Evolutionary conservation across 371 early-diverging fungal genomes (phyloP).

Genomic region (Rhizomucor pusillus): DNA sequence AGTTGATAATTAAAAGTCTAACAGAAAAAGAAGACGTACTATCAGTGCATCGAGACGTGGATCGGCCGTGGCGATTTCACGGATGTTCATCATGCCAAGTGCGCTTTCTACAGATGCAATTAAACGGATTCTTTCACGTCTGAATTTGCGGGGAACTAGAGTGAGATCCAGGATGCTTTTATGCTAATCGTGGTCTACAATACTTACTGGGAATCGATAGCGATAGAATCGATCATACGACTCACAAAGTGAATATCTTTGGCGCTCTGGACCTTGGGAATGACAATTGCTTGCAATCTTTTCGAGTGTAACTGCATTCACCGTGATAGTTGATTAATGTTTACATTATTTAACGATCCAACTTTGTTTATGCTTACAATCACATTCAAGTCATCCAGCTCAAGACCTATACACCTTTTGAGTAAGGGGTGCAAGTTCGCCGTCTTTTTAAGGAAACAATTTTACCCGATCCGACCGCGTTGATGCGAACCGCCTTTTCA

Average conservation of each 20-base stretch:
- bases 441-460: background rate
- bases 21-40: conserved; percentile 36
- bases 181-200: no score
- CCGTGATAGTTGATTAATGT: no score
- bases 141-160: conserved; percentile 12
- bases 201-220: conserved; percentile 66
- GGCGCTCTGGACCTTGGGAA: conserved; percentile 87
- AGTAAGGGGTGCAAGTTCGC: background rate
- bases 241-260: conserved; percentile 78
- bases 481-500: conserved; percentile 88
- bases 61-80: conserved; percentile 74
- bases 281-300: conserved; percentile 76
- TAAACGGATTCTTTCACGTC: conserved; percentile 68
- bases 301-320: conserved; percentile 60
- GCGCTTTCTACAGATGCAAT: conserved; percentile 89
- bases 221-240: conserved; percentile 75
- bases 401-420: conserved; percentile 49
- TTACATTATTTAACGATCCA: background rate
- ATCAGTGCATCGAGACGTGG: conserved; percentile 73
- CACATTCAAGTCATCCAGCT: conserved; percentile 77
- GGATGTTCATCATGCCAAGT: conserved; percentile 79
- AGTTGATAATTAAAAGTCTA: conserved; percentile 7
- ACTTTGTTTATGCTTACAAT: conserved; percentile 52
- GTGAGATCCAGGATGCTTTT: background rate
- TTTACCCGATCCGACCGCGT: conserved; percentile 79